A percentile compares a stretch with the other conserved stretches of the same genome.
These are phyloP conservation scores for Citrullus mucosospermus DNA, from an alignment of 306 rosid genomes.

Conservation along the genomic window DNA sequence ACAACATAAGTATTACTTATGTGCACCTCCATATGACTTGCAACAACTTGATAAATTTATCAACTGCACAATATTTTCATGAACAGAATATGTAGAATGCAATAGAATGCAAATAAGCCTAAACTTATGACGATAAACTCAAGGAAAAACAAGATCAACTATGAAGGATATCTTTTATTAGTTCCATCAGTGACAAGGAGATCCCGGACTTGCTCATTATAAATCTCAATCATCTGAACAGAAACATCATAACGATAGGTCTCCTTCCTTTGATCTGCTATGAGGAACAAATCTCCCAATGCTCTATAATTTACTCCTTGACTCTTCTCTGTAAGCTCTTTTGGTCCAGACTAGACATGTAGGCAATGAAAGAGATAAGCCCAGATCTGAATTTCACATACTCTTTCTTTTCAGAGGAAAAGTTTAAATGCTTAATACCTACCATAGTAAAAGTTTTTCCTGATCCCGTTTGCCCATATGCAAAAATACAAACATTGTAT, in stretches of 20 bases:
- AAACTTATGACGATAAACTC: not conserved
- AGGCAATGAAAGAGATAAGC: not conserved
- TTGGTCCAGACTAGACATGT: slow-evolving; percentile 62
- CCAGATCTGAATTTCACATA: not conserved
- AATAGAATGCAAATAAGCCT: not conserved
- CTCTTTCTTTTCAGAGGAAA: not conserved
- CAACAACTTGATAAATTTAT: not conserved
- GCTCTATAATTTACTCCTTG: slow-evolving; percentile 96
- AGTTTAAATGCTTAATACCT: slow-evolving; percentile 12
- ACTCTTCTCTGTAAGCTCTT: slow-evolving; percentile 75
- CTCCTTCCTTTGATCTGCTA: slow-evolving; percentile 73
- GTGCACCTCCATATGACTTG: not conserved
- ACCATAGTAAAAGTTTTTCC: slow-evolving; percentile 68
- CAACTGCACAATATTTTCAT: not conserved
- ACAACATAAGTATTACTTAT: not conserved
- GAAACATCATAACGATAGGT: slow-evolving; percentile 67
- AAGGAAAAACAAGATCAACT: not conserved
- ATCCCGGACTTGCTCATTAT: slow-evolving; percentile 96
- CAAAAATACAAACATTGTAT: slow-evolving; percentile 63
- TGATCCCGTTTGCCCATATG: slow-evolving; percentile 69
- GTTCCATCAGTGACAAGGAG: slow-evolving; percentile 75
- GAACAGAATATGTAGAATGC: not conserved
- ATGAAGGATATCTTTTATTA: slow-evolving; percentile 90
- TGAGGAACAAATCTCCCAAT: slow-evolving; percentile 66
- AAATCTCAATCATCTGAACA: slow-evolving; percentile 96